Conservation (phyloP, 495 filamentous ascomycete genomes). For the Aspergillus nanangensis region DNA sequence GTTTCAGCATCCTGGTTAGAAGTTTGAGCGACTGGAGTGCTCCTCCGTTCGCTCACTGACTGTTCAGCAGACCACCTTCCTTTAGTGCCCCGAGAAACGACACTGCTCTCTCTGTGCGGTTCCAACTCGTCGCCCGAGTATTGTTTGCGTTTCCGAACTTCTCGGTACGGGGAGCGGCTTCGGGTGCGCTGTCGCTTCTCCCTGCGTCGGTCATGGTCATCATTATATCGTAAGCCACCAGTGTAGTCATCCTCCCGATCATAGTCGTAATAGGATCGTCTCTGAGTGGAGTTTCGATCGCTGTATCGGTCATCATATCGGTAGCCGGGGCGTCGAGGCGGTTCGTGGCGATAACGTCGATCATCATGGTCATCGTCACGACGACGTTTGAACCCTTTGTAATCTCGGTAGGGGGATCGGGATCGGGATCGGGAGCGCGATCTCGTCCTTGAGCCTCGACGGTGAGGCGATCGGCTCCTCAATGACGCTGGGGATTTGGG, state of each 20-base stretch:
- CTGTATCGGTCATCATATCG: slow-evolving; percentile 32
- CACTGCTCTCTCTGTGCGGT: slow-evolving; percentile 13
- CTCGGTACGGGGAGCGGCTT: slow-evolving; percentile 53
- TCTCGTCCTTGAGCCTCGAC: slow-evolving; percentile 33
- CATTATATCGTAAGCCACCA: slow-evolving; percentile 45
- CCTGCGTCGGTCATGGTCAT: slow-evolving; percentile 53
- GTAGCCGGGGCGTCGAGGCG: slow-evolving; percentile 32
- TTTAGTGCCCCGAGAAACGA: slow-evolving; percentile 18
- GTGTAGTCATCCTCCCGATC: slow-evolving; percentile 53
- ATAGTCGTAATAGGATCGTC: slow-evolving; percentile 58
- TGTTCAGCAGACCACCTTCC: slow-evolving; percentile 47
- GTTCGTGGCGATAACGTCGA: slow-evolving; percentile 45
- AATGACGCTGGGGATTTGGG: slow-evolving; percentile 47
- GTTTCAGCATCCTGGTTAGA: slow-evolving; percentile 63
- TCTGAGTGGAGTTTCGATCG: slow-evolving; percentile 21
- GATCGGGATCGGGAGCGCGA: slow-evolving; percentile 39
- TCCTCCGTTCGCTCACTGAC: slow-evolving; percentile 66
- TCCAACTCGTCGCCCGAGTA: slow-evolving; percentile 37
- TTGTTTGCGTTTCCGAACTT: slow-evolving; percentile 38
- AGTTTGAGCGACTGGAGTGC: slow-evolving; percentile 49
- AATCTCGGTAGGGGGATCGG: slow-evolving; percentile 39
- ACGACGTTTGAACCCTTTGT: slow-evolving; percentile 63
- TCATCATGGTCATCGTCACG: slow-evolving; percentile 60
- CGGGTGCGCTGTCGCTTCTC: slow-evolving; percentile 64
- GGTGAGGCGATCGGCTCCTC: slow-evolving; percentile 37